phyloP scores from a whole-genome alignment of 192 early-diverging fungal species.

The Umbelopsis ramanniana region DNA sequence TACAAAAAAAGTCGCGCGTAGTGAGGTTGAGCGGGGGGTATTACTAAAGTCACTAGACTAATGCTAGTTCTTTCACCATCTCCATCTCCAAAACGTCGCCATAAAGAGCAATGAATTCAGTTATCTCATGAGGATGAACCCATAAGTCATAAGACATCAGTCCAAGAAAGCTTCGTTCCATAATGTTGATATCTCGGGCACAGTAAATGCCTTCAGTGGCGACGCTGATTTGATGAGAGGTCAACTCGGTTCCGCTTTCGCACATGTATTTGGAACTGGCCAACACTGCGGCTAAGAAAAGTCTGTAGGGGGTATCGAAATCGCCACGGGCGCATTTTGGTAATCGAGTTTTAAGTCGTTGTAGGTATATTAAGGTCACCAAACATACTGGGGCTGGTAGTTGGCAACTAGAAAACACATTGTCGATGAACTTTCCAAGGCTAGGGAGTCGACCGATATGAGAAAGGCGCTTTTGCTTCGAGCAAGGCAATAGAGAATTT shows the following conservation, averaged over 20 bases:
- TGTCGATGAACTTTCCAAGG: slow-evolving; percentile 7
- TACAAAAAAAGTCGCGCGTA: too few species aligned
- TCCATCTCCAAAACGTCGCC: slow-evolving; percentile 17
- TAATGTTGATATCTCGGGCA: slow-evolving; percentile 49
- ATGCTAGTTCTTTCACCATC: slow-evolving; percentile 12
- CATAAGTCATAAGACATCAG: slow-evolving; percentile 50
- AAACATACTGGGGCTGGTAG: slow-evolving; percentile 30
- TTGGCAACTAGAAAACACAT: slow-evolving; percentile 15
- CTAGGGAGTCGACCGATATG: background rate
- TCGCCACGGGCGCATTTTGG: slow-evolving; percentile 61
- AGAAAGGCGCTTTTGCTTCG: slow-evolving; percentile 5
- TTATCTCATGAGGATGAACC: slow-evolving; percentile 46
- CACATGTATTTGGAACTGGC: slow-evolving; percentile 64
- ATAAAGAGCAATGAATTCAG: slow-evolving; percentile 35
- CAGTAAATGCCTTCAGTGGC: slow-evolving; percentile 48
- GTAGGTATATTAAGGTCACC: slow-evolving; percentile 66
- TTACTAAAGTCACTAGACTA: background rate
- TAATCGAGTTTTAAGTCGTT: slow-evolving; percentile 59
- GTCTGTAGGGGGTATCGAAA: slow-evolving; percentile 66
- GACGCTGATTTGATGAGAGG: slow-evolving; percentile 31
- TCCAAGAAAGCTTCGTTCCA: slow-evolving; percentile 53
- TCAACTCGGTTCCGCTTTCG: slow-evolving; percentile 45
- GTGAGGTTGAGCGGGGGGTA: too few species aligned
- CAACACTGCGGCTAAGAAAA: slow-evolving; percentile 68
- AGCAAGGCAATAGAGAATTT: slow-evolving; percentile 7